Conservation (phyloP, 495 filamentous ascomycete genomes). For the Penicillium cataractarum region DNA sequence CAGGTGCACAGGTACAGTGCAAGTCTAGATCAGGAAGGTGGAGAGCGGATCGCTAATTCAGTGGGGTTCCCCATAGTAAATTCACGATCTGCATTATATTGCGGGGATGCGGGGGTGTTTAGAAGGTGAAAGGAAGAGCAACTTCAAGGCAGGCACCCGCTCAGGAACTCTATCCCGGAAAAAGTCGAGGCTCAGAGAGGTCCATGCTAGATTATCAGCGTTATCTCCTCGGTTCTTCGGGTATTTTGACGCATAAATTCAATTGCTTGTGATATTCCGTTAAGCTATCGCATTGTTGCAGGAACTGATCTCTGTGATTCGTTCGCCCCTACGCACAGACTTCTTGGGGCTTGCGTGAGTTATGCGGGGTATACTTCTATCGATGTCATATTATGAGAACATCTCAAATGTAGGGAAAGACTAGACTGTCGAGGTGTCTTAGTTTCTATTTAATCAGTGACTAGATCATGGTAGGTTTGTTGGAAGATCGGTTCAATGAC, state of each 20-base stretch:
- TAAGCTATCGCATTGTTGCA: neutral
- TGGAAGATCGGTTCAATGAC: neutral
- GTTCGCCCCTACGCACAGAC: neutral
- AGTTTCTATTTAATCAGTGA: too few relatives aligned
- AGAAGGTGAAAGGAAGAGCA: neutral
- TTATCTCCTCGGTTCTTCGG: neutral
- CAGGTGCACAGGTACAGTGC: neutral
- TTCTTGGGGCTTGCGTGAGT: neutral
- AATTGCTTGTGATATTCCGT: slow-evolving; percentile 6
- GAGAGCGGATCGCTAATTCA: neutral
- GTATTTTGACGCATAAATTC: neutral
- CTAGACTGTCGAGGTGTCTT: neutral
- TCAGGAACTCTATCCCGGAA: neutral
- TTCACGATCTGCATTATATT: slow-evolving; percentile 1
- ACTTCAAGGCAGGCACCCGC: neutral
- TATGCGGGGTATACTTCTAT: neutral
- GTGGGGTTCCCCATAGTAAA: neutral
- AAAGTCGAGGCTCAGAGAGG: neutral
- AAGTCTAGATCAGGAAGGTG: neutral
- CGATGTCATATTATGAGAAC: neutral
- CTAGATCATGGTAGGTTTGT: neutral
- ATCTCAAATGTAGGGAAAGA: neutral
- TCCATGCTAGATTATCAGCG: neutral
- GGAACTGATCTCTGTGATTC: neutral
- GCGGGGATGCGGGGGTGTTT: slow-evolving; percentile 1